Evolutionary conservation across 2,329 filamentous ascomycete genomes (phyloP).

Genomic region (Ophiosphaerella narmari): DNA sequence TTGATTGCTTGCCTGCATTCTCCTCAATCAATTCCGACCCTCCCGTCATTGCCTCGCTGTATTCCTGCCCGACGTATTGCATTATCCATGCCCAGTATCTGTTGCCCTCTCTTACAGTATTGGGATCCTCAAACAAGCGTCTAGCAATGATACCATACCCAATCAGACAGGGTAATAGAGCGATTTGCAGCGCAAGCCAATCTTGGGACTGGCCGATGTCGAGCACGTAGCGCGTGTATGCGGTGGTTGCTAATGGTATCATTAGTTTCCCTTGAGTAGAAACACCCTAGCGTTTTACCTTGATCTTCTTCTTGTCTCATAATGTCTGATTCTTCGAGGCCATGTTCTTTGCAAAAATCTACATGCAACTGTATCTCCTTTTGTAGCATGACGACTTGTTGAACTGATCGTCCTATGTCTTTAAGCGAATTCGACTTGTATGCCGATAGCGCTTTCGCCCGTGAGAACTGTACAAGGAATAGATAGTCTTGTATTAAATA

Average conservation of each 20-base stretch:
- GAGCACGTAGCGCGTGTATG: slow-evolving; percentile 81
- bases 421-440: slow-evolving; percentile 80
- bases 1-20: slow-evolving; percentile 73
- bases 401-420: slow-evolving; percentile 70
- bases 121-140: slow-evolving; percentile 67
- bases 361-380: slow-evolving; percentile 82
- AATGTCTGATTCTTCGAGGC: slow-evolving; percentile 74
- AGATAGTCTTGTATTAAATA: slow-evolving; percentile 94
- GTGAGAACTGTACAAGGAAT: slow-evolving; percentile 83
- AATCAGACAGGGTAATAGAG: slow-evolving; percentile 84
- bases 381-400: slow-evolving; percentile 76
- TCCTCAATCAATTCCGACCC: slow-evolving; percentile 77
- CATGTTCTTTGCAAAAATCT: slow-evolving; percentile 80
- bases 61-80: slow-evolving; percentile 84
- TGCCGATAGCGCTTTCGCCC: slow-evolving; percentile 81
- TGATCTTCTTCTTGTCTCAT: slow-evolving; percentile 74
- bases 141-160: slow-evolving; percentile 82
- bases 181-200: slow-evolving; percentile 83
- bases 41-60: slow-evolving; percentile 70
- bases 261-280: not conserved
- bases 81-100: slow-evolving; percentile 89
- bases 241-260: slow-evolving; percentile 67
- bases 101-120: slow-evolving; percentile 67
- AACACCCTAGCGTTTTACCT: slow-evolving; percentile 54
- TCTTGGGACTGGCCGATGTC: slow-evolving; percentile 88